Evolutionary conservation across 805 yeast species (phyloP).

Genomic region (Schwanniomyces polymorphus): DNA sequence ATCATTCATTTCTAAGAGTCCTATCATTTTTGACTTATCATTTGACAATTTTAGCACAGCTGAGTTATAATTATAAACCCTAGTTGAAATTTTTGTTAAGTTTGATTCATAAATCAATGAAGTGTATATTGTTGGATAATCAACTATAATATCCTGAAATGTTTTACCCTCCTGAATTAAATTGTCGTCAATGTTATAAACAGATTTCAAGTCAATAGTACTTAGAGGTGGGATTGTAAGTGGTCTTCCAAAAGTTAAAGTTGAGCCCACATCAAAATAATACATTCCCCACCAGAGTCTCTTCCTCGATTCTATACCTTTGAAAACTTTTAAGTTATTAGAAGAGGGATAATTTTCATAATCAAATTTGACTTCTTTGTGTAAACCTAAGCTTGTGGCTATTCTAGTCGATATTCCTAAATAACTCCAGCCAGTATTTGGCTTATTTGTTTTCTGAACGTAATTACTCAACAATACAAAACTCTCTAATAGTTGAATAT

Average conservation of each 20-base stretch:
- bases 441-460: slow-evolving; percentile 63
- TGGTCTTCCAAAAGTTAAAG: slow-evolving; percentile 19
- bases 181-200: slow-evolving; percentile 16
- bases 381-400: slow-evolving; percentile 20
- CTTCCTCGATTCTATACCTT: slow-evolving; percentile 17
- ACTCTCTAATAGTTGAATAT: slow-evolving; percentile 17
- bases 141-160: slow-evolving; percentile 11
- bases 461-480: slow-evolving; percentile 49
- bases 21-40: slow-evolving; percentile 21
- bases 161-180: slow-evolving; percentile 9
- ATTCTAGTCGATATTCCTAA: slow-evolving; percentile 18
- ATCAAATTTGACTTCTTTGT: slow-evolving; percentile 17
- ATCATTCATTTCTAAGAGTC: slow-evolving; percentile 18
- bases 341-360: neutral
- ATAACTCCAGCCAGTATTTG: slow-evolving; percentile 52
- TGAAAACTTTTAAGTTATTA: slow-evolving; percentile 11
- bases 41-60: slow-evolving; percentile 15
- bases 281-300: slow-evolving; percentile 24
- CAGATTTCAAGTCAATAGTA: slow-evolving; percentile 18
- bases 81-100: slow-evolving; percentile 17
- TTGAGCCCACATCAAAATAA: slow-evolving; percentile 20
- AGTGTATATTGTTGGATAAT: slow-evolving; percentile 19
- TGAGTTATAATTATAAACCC: slow-evolving; percentile 18
- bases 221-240: slow-evolving; percentile 18
- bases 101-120: slow-evolving; percentile 19